phyloP scores from a whole-genome alignment of 129 eudicot genomes.

The Sambucus nigra region DNA sequence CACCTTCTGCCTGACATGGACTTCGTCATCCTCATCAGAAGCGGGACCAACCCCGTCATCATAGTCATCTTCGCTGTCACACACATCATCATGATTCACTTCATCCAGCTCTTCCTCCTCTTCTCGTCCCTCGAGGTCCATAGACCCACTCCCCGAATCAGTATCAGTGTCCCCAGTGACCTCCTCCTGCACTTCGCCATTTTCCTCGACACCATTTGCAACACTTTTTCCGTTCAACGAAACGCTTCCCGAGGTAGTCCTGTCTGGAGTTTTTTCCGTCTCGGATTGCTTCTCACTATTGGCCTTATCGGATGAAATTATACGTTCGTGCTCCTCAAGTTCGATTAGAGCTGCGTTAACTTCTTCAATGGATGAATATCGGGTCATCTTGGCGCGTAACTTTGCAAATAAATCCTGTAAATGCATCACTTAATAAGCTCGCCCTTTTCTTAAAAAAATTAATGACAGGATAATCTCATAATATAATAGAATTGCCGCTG shows the following conservation, averaged over 20 bases:
- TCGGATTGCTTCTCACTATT: slow-evolving; percentile 51
- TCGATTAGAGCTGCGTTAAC: slow-evolving; percentile 58
- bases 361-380: slow-evolving; percentile 82
- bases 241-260: slow-evolving; percentile 29
- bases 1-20: slow-evolving; percentile 78
- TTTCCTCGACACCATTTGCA: slow-evolving; percentile 59
- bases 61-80: slow-evolving; percentile 70
- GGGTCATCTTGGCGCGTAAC: slow-evolving; percentile 80
- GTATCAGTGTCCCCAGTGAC: slow-evolving; percentile 49
- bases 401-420: slow-evolving; percentile 84
- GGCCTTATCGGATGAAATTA: slow-evolving; percentile 40
- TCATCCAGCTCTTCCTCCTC: slow-evolving; percentile 64
- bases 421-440: slow-evolving; percentile 7
- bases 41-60: slow-evolving; percentile 50
- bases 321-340: slow-evolving; percentile 78
- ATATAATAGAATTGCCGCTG: too few relatives aligned
- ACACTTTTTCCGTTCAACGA: slow-evolving; percentile 46
- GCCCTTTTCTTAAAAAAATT: not conserved
- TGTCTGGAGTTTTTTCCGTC: slow-evolving; percentile 39
- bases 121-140: slow-evolving; percentile 51
- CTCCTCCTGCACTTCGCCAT: slow-evolving; percentile 70
- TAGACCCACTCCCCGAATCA: slow-evolving; percentile 72
- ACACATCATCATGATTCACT: slow-evolving; percentile 51
- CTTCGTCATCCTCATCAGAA: slow-evolving; percentile 84
- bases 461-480: slow-evolving; percentile 2